Percentiles rank a stretch among this genome's conserved stretches.
Conservation (phyloP, 2,329 filamentous ascomycete species). For the Pestalotiopsis sp. region DNA sequence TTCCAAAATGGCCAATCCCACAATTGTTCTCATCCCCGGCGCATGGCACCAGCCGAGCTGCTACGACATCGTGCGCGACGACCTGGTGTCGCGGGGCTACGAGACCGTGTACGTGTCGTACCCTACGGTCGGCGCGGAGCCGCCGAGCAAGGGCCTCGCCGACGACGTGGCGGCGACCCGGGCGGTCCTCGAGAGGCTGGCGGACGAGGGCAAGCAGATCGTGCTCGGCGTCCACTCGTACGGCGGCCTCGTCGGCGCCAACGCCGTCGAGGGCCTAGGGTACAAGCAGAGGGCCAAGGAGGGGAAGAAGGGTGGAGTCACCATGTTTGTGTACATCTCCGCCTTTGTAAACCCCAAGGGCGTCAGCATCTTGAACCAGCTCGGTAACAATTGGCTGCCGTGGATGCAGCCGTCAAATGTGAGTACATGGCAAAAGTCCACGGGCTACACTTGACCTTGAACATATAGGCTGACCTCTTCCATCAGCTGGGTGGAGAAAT, state of each 20-base stretch:
- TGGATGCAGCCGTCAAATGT: slow-evolving; percentile 22
- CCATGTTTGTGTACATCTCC: slow-evolving; percentile 30
- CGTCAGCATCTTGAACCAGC: slow-evolving; percentile 20
- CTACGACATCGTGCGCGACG: slow-evolving; percentile 28
- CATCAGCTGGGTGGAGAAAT: neutral
- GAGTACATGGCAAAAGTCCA: neutral
- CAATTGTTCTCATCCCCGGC: slow-evolving; percentile 36
- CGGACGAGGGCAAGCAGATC: slow-evolving; percentile 39
- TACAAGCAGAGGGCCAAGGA: slow-evolving; percentile 30
- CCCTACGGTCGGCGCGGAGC: slow-evolving; percentile 33
- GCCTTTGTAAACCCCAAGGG: slow-evolving; percentile 27
- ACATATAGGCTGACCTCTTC: neutral
- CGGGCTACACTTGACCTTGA: neutral
- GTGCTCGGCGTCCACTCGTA: slow-evolving; percentile 46
- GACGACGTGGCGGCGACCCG: slow-evolving; percentile 36
- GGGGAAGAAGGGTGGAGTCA: slow-evolving; percentile 36
- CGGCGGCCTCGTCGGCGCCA: slow-evolving; percentile 41
- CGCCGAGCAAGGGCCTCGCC: slow-evolving; percentile 12
- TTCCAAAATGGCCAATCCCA: slow-evolving; percentile 17
- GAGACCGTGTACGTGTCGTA: slow-evolving; percentile 30
- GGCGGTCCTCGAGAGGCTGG: slow-evolving; percentile 27
- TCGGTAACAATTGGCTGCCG: slow-evolving; percentile 24
- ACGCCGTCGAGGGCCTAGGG: slow-evolving; percentile 35
- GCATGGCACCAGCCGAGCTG: slow-evolving; percentile 35
- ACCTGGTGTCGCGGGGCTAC: slow-evolving; percentile 29